phyloP scores from a whole-genome alignment of 2,329 filamentous ascomycete genomes.

The Fusarium xyrophilum region DNA sequence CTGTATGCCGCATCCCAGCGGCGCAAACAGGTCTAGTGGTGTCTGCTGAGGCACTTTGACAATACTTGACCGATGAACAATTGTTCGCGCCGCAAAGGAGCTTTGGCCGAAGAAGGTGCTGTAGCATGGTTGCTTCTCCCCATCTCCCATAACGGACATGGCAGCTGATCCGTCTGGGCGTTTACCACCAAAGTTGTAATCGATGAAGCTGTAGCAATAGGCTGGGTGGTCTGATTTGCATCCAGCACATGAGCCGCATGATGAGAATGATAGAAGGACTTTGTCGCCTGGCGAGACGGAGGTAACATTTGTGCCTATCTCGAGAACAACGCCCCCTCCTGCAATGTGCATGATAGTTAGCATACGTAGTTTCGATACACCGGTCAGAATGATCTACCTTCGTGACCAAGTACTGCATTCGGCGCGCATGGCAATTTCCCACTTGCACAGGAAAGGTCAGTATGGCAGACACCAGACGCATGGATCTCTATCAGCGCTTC shows the following conservation, averaged over 20 bases:
- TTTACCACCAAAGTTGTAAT: conserved; percentile 15
- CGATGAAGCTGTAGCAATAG: conserved; percentile 15
- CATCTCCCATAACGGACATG: not conserved
- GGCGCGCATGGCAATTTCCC: conserved; percentile 6
- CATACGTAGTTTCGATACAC: rapidly evolving
- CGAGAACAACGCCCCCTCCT: conserved; percentile 23
- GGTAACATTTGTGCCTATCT: not conserved
- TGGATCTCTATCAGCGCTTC: conserved; percentile 21
- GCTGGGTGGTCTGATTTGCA: conserved; percentile 20
- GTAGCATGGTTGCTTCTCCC: not conserved
- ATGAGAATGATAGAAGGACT: conserved; percentile 18
- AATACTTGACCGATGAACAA: conserved; percentile 13
- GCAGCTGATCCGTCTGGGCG: conserved; percentile 11
- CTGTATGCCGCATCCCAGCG: conserved; percentile 25
- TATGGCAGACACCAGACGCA: conserved; percentile 23
- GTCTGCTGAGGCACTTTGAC: conserved; percentile 10
- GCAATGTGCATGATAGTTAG: rapidly evolving
- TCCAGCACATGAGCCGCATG: conserved; percentile 3
- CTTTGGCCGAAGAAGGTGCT: conserved; percentile 31
- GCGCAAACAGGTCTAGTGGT: conserved; percentile 9
- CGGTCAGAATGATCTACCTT: conserved; percentile 49
- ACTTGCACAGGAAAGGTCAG: conserved; percentile 54
- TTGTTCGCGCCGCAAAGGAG: conserved; percentile 9
- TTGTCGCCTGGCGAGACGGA: conserved; percentile 3
- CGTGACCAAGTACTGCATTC: conserved; percentile 18